These are phyloP conservation scores for Flaveria floridana DNA, from an alignment of 140 eudicot genomes.

Conservation along the genomic window DNA sequence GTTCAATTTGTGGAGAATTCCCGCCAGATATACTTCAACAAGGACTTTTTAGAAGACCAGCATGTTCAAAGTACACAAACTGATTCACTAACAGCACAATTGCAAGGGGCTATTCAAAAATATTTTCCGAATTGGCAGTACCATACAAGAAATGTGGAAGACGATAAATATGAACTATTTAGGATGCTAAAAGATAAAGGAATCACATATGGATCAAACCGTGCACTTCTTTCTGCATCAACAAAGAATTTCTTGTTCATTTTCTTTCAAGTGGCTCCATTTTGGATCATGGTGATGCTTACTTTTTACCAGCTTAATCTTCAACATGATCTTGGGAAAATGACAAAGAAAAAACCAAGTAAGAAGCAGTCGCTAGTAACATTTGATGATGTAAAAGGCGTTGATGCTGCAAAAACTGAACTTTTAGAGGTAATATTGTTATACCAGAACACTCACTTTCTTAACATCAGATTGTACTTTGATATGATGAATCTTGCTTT, in stretches of 20 bases:
- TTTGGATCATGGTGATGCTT: slow-evolving; percentile 46
- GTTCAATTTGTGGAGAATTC: slow-evolving; percentile 45
- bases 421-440: slow-evolving; percentile 38
- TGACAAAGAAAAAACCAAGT: slow-evolving; percentile 38
- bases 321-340: slow-evolving; percentile 41
- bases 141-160: slow-evolving; percentile 40
- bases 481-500: slow-evolving; percentile 5
- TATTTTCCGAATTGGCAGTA: slow-evolving; percentile 34
- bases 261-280: slow-evolving; percentile 43
- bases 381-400: slow-evolving; percentile 44
- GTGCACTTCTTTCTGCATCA: slow-evolving; percentile 35
- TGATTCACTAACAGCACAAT: slow-evolving; percentile 16
- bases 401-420: slow-evolving; percentile 45
- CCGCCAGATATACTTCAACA: slow-evolving; percentile 39
- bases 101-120: slow-evolving; percentile 9
- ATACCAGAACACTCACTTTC: neutral
- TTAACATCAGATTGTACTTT: neutral
- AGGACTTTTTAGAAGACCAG: slow-evolving; percentile 21
- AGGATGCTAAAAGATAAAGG: slow-evolving; percentile 33
- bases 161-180: slow-evolving; percentile 38
- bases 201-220: slow-evolving; percentile 40
- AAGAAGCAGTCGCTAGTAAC: slow-evolving; percentile 37
- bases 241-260: slow-evolving; percentile 32
- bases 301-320: slow-evolving; percentile 36
- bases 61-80: slow-evolving; percentile 23